Conservation (phyloP, 2,329 filamentous ascomycete species). For the Penicillium crustosum region DNA sequence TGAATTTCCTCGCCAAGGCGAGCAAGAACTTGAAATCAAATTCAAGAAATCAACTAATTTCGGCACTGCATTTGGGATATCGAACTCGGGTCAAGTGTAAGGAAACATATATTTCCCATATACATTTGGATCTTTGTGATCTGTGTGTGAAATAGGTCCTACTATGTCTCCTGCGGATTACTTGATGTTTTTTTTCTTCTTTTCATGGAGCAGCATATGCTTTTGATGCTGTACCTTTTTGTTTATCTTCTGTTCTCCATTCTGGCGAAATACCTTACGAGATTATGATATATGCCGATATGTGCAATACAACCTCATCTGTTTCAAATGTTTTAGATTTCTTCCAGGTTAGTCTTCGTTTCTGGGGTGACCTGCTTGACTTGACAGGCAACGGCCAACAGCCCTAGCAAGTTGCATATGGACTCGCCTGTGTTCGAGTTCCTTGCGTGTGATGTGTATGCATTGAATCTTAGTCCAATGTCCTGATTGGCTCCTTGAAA, state of each 20-base stretch:
- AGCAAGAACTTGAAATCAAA: slow-evolving; percentile 41
- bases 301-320: slow-evolving; percentile 10
- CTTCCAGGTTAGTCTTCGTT: background rate
- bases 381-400: background rate
- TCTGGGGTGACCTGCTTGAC: background rate
- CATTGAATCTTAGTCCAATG: background rate
- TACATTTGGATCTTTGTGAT: slow-evolving; percentile 13
- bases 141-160: slow-evolving; percentile 1
- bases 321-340: background rate
- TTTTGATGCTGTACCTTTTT: background rate
- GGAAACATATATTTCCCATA: background rate
- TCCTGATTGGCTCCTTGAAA: background rate
- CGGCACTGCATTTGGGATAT: slow-evolving; percentile 47
- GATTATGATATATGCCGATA: slow-evolving; percentile 10
- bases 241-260: slow-evolving; percentile 1
- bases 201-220: background rate
- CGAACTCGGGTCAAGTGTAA: slow-evolving; percentile 21
- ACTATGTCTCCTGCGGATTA: slow-evolving; percentile 6
- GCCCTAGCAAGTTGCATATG: slow-evolving; percentile 5
- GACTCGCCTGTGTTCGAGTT: slow-evolving; percentile 17
- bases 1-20: slow-evolving; percentile 25
- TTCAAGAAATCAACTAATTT: slow-evolving; percentile 50
- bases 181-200: background rate
- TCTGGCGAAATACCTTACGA: slow-evolving; percentile 10
- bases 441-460: slow-evolving; percentile 26